A percentile compares a stretch with the other conserved stretches of the same genome.
Conservation (phyloP, 345 rosid genomes). For the Ailanthus altissimus region DNA sequence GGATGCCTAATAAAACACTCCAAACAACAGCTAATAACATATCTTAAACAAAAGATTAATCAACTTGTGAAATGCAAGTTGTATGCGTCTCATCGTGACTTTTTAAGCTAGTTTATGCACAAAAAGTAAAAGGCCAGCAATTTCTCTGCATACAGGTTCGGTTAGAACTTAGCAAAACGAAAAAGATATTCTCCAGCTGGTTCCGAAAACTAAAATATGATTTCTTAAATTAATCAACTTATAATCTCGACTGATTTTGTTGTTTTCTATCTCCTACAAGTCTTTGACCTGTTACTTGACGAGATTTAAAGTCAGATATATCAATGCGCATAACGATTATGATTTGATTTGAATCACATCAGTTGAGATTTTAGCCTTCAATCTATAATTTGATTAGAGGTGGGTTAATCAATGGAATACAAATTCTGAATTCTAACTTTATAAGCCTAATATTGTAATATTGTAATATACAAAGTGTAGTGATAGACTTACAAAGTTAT, state of each 20-base stretch:
- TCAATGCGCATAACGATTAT: background rate
- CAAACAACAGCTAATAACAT: background rate
- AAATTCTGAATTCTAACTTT: no score
- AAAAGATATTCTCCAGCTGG: constrained; percentile 2
- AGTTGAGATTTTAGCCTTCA: no score
- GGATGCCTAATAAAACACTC: background rate
- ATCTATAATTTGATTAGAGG: no score
- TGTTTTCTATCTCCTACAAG: background rate
- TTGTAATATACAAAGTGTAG: no score
- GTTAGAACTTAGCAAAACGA: background rate
- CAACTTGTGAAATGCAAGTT: background rate
- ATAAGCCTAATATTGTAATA: no score
- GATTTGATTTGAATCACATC: no score
- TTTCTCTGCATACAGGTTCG: background rate
- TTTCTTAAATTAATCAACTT: background rate
- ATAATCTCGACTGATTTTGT: background rate
- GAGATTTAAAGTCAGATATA: background rate
- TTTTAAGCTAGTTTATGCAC: background rate
- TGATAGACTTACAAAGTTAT: no score
- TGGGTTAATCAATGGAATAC: no score
- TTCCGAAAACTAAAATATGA: background rate
- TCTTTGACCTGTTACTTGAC: background rate
- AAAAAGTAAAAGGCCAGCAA: background rate
- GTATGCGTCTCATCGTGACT: background rate
- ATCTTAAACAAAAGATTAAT: background rate